phyloP scores from a whole-genome alignment of 2,329 filamentous ascomycete species.

The Paraconiothyrium brasiliense region DNA sequence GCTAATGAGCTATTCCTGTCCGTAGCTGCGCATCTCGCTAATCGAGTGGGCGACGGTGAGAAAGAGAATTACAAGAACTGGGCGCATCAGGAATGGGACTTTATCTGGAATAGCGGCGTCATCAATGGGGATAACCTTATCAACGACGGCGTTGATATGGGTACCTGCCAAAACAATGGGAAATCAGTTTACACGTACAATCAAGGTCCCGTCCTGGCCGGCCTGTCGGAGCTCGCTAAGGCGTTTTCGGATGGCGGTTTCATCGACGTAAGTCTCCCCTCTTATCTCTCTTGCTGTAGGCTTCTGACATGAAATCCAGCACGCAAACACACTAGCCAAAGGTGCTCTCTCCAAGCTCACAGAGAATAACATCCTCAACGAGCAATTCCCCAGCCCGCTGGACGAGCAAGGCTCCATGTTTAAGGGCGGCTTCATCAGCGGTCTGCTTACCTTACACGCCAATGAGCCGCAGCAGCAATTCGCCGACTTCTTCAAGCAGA shows the following conservation, averaged over 20 bases:
- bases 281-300: not conserved
- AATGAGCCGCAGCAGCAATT: constrained; percentile 34
- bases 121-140: constrained; percentile 62
- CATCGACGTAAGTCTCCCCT: constrained; percentile 19
- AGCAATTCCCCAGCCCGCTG: constrained; percentile 32
- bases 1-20: constrained; percentile 68
- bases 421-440: constrained; percentile 50
- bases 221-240: constrained; percentile 61
- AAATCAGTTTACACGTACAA: constrained; percentile 65
- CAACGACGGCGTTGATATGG: constrained; percentile 63
- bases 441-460: constrained; percentile 40
- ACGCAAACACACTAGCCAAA: constrained; percentile 40
- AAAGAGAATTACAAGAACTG: constrained; percentile 58
- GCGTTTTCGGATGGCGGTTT: constrained; percentile 51
- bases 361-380: constrained; percentile 45
- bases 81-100: constrained; percentile 62
- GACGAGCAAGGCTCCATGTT: constrained; percentile 46
- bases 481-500: constrained; percentile 42
- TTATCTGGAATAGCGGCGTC: constrained; percentile 61
- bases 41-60: constrained; percentile 53
- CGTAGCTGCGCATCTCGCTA: constrained; percentile 63
- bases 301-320: constrained; percentile 21
- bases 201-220: constrained; percentile 67
- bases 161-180: constrained; percentile 62
- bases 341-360: constrained; percentile 38